Conservation (phyloP, 148 eudicot species). For the Polygonum aviculare region DNA sequence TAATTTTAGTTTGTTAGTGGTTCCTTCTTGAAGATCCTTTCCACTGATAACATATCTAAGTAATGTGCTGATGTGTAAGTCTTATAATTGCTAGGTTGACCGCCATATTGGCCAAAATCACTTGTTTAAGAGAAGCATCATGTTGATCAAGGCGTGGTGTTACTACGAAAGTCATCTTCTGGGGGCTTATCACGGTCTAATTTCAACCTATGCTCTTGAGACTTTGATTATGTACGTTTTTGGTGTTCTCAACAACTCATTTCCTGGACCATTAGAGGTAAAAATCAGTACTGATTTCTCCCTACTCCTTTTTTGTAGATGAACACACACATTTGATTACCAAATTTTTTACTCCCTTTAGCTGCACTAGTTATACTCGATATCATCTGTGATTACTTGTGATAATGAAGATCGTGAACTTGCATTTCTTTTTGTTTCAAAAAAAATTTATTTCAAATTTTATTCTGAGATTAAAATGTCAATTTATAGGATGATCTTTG, state of each 20-base stretch:
- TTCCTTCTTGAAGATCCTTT: not conserved
- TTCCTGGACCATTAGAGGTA: constrained; percentile 55
- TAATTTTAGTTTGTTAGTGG: not conserved
- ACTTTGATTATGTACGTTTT: constrained; percentile 53
- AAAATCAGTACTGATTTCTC: not conserved
- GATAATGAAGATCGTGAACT: not conserved
- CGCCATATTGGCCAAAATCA: constrained; percentile 36
- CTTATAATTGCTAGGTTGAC: constrained; percentile 30
- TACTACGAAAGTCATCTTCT: constrained; percentile 53
- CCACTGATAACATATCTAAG: not conserved
- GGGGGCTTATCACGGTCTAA: constrained; percentile 58
- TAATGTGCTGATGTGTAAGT: not conserved
- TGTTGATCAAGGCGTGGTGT: constrained; percentile 61
- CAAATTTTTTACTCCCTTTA: not conserved
- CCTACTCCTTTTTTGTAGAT: not conserved
- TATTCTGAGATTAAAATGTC: no score
- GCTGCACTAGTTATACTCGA: no score
- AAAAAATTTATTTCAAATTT: not conserved
- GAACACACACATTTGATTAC: not conserved
- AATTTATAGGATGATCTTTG: not conserved
- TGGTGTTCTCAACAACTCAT: constrained; percentile 43
- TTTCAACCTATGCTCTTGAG: constrained; percentile 56
- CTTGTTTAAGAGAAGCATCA: constrained; percentile 50
- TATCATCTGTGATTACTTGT: no score
- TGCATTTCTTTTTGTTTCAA: not conserved